These are phyloP conservation scores for Boletus huronensis DNA, from an alignment of 768 basidiomycete species.

Conservation along the genomic window DNA sequence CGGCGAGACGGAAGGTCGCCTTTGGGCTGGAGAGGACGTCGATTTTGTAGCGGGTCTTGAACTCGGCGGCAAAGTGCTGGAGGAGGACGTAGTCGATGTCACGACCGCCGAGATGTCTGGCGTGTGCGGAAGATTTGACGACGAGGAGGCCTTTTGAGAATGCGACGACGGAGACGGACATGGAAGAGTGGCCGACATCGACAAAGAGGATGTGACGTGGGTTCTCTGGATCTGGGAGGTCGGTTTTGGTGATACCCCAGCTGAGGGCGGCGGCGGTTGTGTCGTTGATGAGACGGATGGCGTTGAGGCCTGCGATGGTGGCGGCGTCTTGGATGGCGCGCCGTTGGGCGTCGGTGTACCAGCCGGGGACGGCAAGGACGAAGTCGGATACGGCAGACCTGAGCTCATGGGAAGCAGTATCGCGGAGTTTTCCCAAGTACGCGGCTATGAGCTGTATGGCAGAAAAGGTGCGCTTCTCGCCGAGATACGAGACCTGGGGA, in stretches of 20 bases:
- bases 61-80: constrained; percentile 83
- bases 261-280: constrained; percentile 93
- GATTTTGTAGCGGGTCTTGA: constrained; percentile 97
- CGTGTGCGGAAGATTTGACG: constrained; percentile 87
- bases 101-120: constrained; percentile 91
- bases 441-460: constrained; percentile 89
- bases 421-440: constrained; percentile 88
- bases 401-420: constrained; percentile 82
- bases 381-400: constrained; percentile 85
- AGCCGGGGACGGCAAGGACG: constrained; percentile 94
- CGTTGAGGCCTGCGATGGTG: constrained; percentile 82
- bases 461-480: constrained; percentile 75
- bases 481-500: constrained; percentile 80
- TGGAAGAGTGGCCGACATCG: constrained; percentile 91
- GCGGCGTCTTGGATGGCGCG: constrained; percentile 89
- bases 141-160: constrained; percentile 92
- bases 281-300: constrained; percentile 95
- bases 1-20: constrained; percentile 85
- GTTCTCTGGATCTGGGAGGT: constrained; percentile 81
- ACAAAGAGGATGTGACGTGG: constrained; percentile 90
- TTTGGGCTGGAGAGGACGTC: constrained; percentile 91
- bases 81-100: constrained; percentile 94
- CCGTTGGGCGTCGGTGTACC: constrained; percentile 94
- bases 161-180: constrained; percentile 83
- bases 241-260: constrained; percentile 98